A percentile compares a stretch with the other conserved stretches of the same genome.
Conservation (phyloP, 805 yeast genomes). For the Saccharomycopsis sp. region DNA sequence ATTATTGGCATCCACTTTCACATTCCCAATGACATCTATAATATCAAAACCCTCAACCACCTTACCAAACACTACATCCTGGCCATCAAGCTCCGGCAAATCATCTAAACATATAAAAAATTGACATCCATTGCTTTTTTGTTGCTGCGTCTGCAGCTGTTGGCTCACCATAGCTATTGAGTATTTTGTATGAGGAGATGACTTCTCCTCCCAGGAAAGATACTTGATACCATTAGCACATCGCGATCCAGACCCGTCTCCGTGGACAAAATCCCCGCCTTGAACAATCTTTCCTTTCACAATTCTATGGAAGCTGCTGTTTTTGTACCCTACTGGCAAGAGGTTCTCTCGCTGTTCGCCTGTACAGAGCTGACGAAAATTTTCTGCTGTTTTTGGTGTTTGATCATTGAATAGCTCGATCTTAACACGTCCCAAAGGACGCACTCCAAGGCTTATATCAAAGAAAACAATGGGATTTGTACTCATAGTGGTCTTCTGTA, state of each 20-base stretch:
- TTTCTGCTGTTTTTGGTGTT: slow-evolving; percentile 42
- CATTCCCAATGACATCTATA: slow-evolving; percentile 25
- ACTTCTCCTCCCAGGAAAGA: not conserved
- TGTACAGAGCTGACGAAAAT: slow-evolving; percentile 47
- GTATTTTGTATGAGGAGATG: not conserved
- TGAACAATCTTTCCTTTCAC: slow-evolving; percentile 41
- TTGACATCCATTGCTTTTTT: slow-evolving; percentile 42
- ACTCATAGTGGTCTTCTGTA: too few relatives aligned
- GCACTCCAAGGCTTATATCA: slow-evolving; percentile 32
- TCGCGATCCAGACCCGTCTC: slow-evolving; percentile 39
- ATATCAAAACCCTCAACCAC: slow-evolving; percentile 38
- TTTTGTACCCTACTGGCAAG: slow-evolving; percentile 40
- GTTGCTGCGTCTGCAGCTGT: too few relatives aligned
- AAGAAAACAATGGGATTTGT: slow-evolving; percentile 35
- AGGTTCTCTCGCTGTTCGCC: slow-evolving; percentile 38
- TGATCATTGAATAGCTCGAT: slow-evolving; percentile 35
- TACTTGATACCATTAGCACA: not conserved
- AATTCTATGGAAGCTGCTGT: slow-evolving; percentile 32
- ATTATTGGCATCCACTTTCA: slow-evolving; percentile 28
- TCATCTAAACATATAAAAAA: slow-evolving; percentile 35
- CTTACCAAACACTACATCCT: slow-evolving; percentile 44
- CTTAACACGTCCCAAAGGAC: slow-evolving; percentile 38
- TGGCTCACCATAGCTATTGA: slow-evolving; percentile 25
- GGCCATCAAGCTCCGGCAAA: slow-evolving; percentile 36
- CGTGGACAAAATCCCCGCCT: slow-evolving; percentile 41